Base-by-base conservation (phyloP, 495 filamentous ascomycete genomes). In the Annulohypoxylon bovei region DNA sequence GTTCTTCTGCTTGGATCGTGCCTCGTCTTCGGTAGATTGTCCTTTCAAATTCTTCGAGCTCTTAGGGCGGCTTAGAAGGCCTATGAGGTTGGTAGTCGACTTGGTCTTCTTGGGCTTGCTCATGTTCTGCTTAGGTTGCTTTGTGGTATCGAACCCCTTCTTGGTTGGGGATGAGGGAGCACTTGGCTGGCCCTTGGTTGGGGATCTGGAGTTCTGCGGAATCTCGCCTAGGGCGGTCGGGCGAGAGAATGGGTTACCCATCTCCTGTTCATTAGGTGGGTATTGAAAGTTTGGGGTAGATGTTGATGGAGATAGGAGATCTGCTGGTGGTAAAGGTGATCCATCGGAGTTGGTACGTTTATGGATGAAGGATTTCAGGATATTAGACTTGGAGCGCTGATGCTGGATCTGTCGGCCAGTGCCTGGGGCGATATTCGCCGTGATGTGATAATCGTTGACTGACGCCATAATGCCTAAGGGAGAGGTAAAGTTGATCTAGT, bases 81-180 rank as follows among this genome's bases (percentile, higher is more conserved):
- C 89, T 0, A 88, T 86, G 4, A 97, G 82, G 73, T 91, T 94
- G 49, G 91, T 93, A 4, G 91, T 85, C 0, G 93, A 96, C 73
- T 96, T 97, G 16, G 88, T 86, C 83, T 95, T 96, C 78, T 94
- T 94, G 6, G 90, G 89, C 62, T 88, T 91, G 84, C 49, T 77
- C 79, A 60, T 62, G 50, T 63, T 67, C 49, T 72, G 60, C 53
- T 76, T 86, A 79, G 65, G 74, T 80, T 75, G 88, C 83, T 90
- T 88, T 0, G 91, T 84, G 18, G 87, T 86, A 64, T 89, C 89
- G 69, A 90, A 87, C 0, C 86, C 88, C 68, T 87, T 90, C 81
- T 92, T 93, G 67, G 88, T 74, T 0, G 81, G 80, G 27, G 81
- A 82, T 6, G 75, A 82, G 42, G 86, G 70, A 54, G 80, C 70